Conservation (phyloP, 345 rosid species). For the Schrenkiella parvula region DNA sequence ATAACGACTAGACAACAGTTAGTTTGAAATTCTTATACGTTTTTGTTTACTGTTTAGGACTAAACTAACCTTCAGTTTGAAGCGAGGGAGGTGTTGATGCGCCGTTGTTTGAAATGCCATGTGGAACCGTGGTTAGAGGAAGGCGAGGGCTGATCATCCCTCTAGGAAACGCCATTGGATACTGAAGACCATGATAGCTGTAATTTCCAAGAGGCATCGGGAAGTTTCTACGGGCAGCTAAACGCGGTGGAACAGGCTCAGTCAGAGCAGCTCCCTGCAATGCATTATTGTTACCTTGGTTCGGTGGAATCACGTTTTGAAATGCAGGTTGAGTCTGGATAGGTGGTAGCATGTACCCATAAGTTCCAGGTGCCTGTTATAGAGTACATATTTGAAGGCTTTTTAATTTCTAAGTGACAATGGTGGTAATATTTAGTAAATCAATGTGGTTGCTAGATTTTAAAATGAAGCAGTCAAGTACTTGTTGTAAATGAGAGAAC, state of each 20-base stretch:
- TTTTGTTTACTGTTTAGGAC: not conserved
- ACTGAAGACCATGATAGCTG: slow-evolving; percentile 66
- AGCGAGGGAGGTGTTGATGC: slow-evolving; percentile 52
- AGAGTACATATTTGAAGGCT: not conserved
- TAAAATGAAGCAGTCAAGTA: not conserved
- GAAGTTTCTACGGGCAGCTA: slow-evolving; percentile 64
- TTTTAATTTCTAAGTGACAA: not conserved
- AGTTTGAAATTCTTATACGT: not conserved
- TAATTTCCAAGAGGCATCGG: slow-evolving; percentile 64
- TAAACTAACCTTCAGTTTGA: slow-evolving; percentile 77
- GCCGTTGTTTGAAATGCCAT: slow-evolving; percentile 44
- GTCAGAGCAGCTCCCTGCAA: slow-evolving; percentile 42
- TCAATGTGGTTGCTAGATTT: not conserved
- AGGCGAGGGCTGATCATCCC: slow-evolving; percentile 63
- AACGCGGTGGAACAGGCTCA: slow-evolving; percentile 51
- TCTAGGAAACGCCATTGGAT: slow-evolving; percentile 71
- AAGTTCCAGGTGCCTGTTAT: slow-evolving; percentile 75
- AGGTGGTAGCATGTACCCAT: slow-evolving; percentile 84
- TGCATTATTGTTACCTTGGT: slow-evolving; percentile 46
- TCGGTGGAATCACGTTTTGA: slow-evolving; percentile 63
- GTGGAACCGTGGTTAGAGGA: slow-evolving; percentile 47
- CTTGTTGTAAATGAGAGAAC: not conserved
- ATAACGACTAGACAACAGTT: not conserved
- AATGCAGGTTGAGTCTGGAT: slow-evolving; percentile 74
- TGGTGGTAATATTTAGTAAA: not conserved